Evolutionary conservation across 2,329 filamentous ascomycete genomes (phyloP), one percentile per base, ranked within the genome.

Genomic region (Colletotrichum costaricense): DNA sequence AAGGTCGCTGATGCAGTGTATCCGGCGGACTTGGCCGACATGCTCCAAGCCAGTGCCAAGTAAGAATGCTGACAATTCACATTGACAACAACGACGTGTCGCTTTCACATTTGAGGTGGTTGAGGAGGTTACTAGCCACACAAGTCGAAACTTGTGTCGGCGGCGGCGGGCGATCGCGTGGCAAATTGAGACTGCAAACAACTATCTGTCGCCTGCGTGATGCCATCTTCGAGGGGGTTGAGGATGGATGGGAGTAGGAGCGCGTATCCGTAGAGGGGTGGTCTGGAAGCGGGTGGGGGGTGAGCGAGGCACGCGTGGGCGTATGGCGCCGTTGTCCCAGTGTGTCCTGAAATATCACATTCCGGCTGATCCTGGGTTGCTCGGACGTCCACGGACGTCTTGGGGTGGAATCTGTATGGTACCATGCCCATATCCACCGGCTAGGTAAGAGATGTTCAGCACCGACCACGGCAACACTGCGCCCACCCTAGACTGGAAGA

Each of bases 351-450:
- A 69, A 59, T 69, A 58, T 22, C 54, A 60, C 67, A 73, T 66
- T 65, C 46, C 60, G 46, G 46, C 46, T 60, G 55, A 19, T 38
- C 26, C 22, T 35, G 16, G 38, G 49, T 62, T 42, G 67, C 71
- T 71, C 60, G 67, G 67, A 73, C 60, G 62, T 62, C 49, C 67
- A 70, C 71, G 56, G 71, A 73, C 62, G n/a, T 70, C 6, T 49
- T 63, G 42, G 64, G 66, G 14, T 22, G 22, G 55, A 49, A 49
- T 49, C 7, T n/a, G 28, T 35, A 55, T 49, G 46, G 42, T 56
- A 28, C 42, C 42, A 26, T 65, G 33, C 14, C 56, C 19, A 56
- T 54, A 6, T 42, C 54, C 69, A 49, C 59, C 56, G 46, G 63
- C 22, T 57, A 7, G 35, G 33, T 57, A 26, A 42, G 14, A 42